phyloP scores from a whole-genome alignment of 768 basidiomycete species.

The Pulveroboletus frians region DNA sequence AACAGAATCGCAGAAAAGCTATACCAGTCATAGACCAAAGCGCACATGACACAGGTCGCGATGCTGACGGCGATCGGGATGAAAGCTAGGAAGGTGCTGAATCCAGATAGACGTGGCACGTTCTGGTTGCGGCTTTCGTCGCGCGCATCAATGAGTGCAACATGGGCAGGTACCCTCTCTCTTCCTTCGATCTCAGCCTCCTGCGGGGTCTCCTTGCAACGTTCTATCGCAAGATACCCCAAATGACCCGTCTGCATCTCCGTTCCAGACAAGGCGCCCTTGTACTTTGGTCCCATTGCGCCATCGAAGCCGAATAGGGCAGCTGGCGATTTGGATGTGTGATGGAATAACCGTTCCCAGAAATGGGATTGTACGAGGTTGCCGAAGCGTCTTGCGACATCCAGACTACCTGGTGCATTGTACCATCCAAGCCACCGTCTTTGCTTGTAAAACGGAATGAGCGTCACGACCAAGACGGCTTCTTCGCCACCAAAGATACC shows the following conservation, averaged over 20 bases:
- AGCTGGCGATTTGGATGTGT: slow-evolving; percentile 16
- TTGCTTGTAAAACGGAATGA: slow-evolving; percentile 26
- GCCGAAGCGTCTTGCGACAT: slow-evolving; percentile 27
- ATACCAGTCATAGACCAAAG: slow-evolving; percentile 26
- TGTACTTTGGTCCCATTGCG: slow-evolving; percentile 23
- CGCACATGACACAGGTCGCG: slow-evolving; percentile 21
- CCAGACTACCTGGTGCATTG: slow-evolving; percentile 30
- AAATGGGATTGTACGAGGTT: slow-evolving; percentile 23
- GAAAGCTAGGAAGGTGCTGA: slow-evolving; percentile 6
- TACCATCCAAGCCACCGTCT: slow-evolving; percentile 34
- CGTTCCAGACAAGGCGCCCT: slow-evolving; percentile 24
- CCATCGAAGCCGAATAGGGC: slow-evolving; percentile 25
- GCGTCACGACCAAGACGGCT: slow-evolving; percentile 27
- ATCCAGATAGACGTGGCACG: slow-evolving; percentile 2
- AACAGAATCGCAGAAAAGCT: slow-evolving; percentile 27
- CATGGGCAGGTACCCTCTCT: slow-evolving; percentile 3
- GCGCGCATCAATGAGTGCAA: slow-evolving; percentile 19
- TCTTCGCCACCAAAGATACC: slow-evolving; percentile 35
- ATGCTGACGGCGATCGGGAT: slow-evolving; percentile 26
- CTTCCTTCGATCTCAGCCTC: slow-evolving; percentile 9
- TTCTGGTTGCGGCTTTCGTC: neutral
- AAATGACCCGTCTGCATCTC: slow-evolving; percentile 27
- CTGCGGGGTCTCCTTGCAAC: slow-evolving; percentile 8
- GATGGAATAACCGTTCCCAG: slow-evolving; percentile 25
- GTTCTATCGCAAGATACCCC: slow-evolving; percentile 22